Conservation (phyloP, 2,329 filamentous ascomycete species). For the Zopfia rhizophila region DNA sequence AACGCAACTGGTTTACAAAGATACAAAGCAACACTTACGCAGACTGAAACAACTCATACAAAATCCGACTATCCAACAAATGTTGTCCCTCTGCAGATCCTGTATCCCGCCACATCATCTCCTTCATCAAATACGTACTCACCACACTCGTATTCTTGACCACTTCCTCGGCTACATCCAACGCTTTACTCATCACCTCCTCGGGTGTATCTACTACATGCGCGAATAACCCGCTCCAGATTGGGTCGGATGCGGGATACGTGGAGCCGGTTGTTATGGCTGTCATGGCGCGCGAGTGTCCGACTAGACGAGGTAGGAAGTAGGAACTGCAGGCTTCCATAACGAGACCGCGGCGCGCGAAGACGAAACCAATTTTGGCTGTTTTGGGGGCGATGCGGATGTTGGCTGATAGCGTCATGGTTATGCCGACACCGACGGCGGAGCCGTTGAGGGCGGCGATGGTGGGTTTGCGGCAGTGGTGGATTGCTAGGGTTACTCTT, state of each 20-base stretch:
- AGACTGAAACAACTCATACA: conserved; percentile 68
- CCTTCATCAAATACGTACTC: conserved; percentile 73
- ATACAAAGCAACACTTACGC: conserved; percentile 42
- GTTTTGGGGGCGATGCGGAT: conserved; percentile 64
- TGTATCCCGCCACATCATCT: conserved; percentile 72
- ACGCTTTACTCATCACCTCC: conserved; percentile 70
- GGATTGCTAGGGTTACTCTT: conserved; percentile 63
- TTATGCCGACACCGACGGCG: conserved; percentile 68
- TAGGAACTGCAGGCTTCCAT: conserved; percentile 78
- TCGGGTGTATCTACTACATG: conserved; percentile 69
- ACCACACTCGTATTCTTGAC: conserved; percentile 73
- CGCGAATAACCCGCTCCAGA: conserved; percentile 72
- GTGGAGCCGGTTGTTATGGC: conserved; percentile 74
- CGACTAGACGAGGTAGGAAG: conserved; percentile 77
- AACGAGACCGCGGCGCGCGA: conserved; percentile 73
- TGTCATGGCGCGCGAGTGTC: conserved; percentile 70
- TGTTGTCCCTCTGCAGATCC: conserved; percentile 74
- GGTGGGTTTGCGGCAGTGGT: conserved; percentile 66
- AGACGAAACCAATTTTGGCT: conserved; percentile 79
- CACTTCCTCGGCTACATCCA: conserved; percentile 74
- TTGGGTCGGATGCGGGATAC: conserved; percentile 61
- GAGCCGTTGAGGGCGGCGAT: conserved; percentile 67
- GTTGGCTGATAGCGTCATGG: conserved; percentile 67
- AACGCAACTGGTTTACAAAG: conserved; percentile 1
- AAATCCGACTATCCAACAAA: conserved; percentile 73